Evolutionary conservation across 108 stramenopile genomes (phyloP).

Genomic region (Skeletonema grethae): DNA sequence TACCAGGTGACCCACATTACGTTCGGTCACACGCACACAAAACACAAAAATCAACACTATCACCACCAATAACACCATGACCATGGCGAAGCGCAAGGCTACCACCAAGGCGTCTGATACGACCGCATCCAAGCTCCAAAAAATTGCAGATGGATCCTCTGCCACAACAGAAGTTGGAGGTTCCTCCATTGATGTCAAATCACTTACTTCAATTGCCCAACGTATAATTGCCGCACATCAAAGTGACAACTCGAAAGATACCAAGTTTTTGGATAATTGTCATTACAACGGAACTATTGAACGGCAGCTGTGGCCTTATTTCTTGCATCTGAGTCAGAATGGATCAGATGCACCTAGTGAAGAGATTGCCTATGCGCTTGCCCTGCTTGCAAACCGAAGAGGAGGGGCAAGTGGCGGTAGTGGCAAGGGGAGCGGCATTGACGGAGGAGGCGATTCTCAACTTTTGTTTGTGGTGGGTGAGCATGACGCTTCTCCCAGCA

Average conservation of each 20-base stretch:
- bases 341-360: neutral
- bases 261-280: slow-evolving; percentile 15
- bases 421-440: neutral
- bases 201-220: slow-evolving; percentile 1
- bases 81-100: slow-evolving; percentile 23
- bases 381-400: slow-evolving; percentile 22
- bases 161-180: neutral
- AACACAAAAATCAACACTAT: too few species aligned
- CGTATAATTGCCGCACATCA: slow-evolving; percentile 12
- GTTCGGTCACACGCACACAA: too few species aligned
- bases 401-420: slow-evolving; percentile 2
- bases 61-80: too few species aligned
- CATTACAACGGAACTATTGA: slow-evolving; percentile 27
- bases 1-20: too few species aligned
- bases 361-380: slow-evolving; percentile 34
- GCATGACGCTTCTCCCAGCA: neutral
- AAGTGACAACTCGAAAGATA: neutral
- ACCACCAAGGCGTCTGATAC: neutral
- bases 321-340: neutral
- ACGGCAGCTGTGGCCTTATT: slow-evolving; percentile 32
- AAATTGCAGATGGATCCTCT: neutral
- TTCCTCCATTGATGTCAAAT: neutral
- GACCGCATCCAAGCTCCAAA: neutral
- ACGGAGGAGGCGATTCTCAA: slow-evolving; percentile 16
- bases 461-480: slow-evolving; percentile 33